phyloP scores from a whole-genome alignment of 176 grass and related monocot genomes.

The Pontederia paniculata region DNA sequence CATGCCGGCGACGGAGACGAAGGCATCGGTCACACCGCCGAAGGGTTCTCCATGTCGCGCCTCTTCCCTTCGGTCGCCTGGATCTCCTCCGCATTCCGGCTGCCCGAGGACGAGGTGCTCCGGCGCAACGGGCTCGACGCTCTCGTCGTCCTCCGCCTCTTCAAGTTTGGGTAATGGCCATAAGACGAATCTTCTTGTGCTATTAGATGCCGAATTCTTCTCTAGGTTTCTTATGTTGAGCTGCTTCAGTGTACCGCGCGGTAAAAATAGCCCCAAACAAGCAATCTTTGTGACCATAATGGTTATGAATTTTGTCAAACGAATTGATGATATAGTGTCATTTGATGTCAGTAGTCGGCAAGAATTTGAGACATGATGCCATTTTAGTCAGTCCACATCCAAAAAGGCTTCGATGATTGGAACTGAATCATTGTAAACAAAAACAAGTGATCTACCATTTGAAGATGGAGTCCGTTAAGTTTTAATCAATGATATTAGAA shows the following conservation, averaged over 20 bases:
- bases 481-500: no score
- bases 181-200: background rate
- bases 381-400: no score
- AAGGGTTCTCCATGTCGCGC: slow-evolving; percentile 28
- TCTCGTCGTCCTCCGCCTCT: slow-evolving; percentile 61
- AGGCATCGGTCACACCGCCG: slow-evolving; percentile 2
- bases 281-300: no score
- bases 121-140: slow-evolving; percentile 53
- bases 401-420: no score
- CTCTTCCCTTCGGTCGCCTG: slow-evolving; percentile 46
- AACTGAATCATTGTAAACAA: no score
- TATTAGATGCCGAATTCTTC: background rate
- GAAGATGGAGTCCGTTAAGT: no score
- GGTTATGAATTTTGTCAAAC: no score
- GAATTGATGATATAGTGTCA: no score
- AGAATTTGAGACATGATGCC: no score
- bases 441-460: no score
- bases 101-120: slow-evolving; percentile 62
- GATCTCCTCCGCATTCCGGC: slow-evolving; percentile 46
- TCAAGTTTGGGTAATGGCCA: slow-evolving; percentile 52
- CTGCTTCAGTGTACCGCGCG: background rate
- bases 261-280: no score
- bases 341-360: no score
- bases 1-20: background rate
- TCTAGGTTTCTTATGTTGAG: background rate